A percentile compares a stretch with the other conserved stretches of the same genome.
phyloP scores from a whole-genome alignment of 768 basidiomycete genomes.

The Amanita brunnescens region DNA sequence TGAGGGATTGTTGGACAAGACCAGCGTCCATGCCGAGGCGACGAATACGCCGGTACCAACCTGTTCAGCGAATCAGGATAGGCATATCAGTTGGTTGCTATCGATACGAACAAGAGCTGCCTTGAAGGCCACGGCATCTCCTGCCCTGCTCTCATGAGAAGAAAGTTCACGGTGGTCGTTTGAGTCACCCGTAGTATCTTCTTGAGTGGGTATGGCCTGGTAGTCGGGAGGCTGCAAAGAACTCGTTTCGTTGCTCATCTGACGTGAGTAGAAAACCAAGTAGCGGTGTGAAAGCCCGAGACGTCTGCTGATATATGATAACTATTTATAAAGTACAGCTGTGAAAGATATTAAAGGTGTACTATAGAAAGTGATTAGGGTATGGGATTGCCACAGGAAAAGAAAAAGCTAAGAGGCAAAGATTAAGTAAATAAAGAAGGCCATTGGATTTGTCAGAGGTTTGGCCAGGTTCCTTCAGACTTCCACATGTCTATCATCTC shows the following conservation, averaged over 20 bases:
- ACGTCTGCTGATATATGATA: no score
- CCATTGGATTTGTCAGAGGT: slow-evolving; percentile 16
- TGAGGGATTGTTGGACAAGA: slow-evolving; percentile 37
- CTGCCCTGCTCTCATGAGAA: neutral
- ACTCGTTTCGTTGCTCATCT: neutral
- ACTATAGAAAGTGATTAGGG: neutral
- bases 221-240: neutral
- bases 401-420: neutral
- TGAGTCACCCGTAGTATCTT: neutral
- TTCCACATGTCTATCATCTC: slow-evolving; percentile 80
- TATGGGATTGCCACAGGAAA: neutral
- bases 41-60: slow-evolving; percentile 26
- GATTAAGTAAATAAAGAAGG: neutral
- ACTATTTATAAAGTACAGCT: no score
- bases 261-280: neutral
- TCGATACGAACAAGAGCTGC: slow-evolving; percentile 8
- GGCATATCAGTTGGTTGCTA: no score
- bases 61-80: no score
- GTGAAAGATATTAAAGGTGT: neutral
- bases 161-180: neutral
- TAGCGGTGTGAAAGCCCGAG: no score
- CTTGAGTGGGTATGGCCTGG: neutral
- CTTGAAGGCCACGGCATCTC: neutral
- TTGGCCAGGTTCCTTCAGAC: slow-evolving; percentile 56
- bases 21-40: slow-evolving; percentile 33